These are phyloP conservation scores for Medicago ruthenica DNA, from an alignment of 306 rosid species.

Conservation along the genomic window DNA sequence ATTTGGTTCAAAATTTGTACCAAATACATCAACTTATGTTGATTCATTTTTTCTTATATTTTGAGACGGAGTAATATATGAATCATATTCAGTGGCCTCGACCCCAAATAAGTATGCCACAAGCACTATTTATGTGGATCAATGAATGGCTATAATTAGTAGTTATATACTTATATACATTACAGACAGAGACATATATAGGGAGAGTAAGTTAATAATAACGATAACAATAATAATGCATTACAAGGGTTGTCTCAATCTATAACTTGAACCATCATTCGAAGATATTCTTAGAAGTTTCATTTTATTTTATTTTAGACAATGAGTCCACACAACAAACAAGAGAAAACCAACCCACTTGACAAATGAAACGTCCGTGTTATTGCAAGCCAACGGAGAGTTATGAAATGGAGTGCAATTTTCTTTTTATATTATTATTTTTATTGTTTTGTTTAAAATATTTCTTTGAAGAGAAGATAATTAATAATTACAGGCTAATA, in stretches of 20 bases:
- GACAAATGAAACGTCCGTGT: slow-evolving; percentile 61
- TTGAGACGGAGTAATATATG: no score
- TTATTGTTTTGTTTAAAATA: no score
- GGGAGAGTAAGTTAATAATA: not conserved
- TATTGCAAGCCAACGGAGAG: slow-evolving; percentile 42
- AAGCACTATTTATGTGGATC: slow-evolving; percentile 9
- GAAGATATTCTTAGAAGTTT: slow-evolving; percentile 40
- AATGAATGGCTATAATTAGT: slow-evolving; percentile 21
- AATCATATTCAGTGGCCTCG: slow-evolving; percentile 31
- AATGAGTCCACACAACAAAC: slow-evolving; percentile 47
- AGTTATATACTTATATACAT: not conserved
- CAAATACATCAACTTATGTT: no score
- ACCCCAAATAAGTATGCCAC: slow-evolving; percentile 16
- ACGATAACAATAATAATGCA: slow-evolving; percentile 37
- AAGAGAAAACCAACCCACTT: slow-evolving; percentile 50
- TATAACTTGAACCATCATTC: slow-evolving; percentile 44
- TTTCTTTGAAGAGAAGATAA: slow-evolving; percentile 41
- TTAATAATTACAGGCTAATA: slow-evolving; percentile 58
- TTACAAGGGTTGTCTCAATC: slow-evolving; percentile 45
- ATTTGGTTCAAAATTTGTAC: no score
- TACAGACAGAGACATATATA: not conserved
- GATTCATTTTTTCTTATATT: no score
- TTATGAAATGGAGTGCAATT: slow-evolving; percentile 32
- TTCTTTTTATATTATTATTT: not conserved
- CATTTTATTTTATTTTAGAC: slow-evolving; percentile 37